phyloP scores from a whole-genome alignment of 495 filamentous ascomycete genomes.

The Aspergillus mulundensis region DNA sequence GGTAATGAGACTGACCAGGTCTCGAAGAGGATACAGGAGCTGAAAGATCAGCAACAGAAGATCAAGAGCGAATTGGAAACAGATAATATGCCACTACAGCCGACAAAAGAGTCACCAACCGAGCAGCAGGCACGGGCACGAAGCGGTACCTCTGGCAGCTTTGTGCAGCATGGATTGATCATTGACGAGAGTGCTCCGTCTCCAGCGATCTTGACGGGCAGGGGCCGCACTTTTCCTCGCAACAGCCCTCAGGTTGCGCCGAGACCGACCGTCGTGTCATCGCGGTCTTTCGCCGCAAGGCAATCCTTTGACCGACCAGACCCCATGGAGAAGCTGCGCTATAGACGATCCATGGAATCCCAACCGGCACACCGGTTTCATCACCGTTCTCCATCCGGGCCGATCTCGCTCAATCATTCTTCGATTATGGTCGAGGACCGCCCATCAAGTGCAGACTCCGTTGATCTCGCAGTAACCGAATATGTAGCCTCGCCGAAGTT shows the following conservation, averaged over 20 bases:
- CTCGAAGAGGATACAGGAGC: constrained; percentile 46
- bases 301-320: constrained; percentile 36
- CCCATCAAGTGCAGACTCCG: constrained; percentile 74
- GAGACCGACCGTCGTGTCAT: constrained; percentile 39
- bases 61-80: constrained; percentile 39
- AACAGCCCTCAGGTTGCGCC: constrained; percentile 42
- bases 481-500: constrained; percentile 80
- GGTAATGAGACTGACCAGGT: constrained; percentile 43
- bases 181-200: constrained; percentile 65
- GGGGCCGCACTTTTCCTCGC: constrained; percentile 48
- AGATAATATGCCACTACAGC: constrained; percentile 32
- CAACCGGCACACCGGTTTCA: constrained; percentile 35
- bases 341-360: constrained; percentile 37
- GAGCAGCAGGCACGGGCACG: constrained; percentile 23
- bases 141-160: constrained; percentile 24
- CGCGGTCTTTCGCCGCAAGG: constrained; percentile 33
- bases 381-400: constrained; percentile 38
- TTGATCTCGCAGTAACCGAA: constrained; percentile 82
- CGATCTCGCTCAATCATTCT: constrained; percentile 24
- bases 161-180: constrained; percentile 20
- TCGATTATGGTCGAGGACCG: constrained; percentile 43
- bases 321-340: constrained; percentile 29
- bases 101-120: constrained; percentile 25
- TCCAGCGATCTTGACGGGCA: constrained; percentile 55
- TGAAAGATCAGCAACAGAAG: constrained; percentile 49